Percentiles rank a stretch among this genome's conserved stretches.
Evolutionary conservation across 163 green algal species (phyloP).

Genomic region (Scenedesmus sp.): DNA sequence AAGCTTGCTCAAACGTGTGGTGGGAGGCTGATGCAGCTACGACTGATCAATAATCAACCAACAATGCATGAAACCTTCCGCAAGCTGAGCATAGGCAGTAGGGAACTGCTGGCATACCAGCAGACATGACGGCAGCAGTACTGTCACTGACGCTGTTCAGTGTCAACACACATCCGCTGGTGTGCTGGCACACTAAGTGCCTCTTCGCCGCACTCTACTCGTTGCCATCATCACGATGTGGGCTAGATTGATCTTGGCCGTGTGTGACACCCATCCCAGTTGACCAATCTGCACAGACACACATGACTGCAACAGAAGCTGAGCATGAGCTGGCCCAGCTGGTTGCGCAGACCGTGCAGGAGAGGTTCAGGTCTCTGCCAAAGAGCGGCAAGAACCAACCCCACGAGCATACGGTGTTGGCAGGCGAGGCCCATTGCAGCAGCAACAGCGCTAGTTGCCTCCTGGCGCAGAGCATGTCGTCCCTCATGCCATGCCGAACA

Average conservation of each 20-base stretch:
- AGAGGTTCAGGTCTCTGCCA: constrained; percentile 64
- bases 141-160: too few relatives aligned
- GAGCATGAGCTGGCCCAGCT: background rate
- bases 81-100: background rate
- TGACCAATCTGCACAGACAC: background rate
- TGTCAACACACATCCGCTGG: too few relatives aligned
- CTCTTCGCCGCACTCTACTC: background rate
- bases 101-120: background rate
- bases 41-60: background rate
- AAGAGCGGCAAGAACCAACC: constrained; percentile 87
- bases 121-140: background rate
- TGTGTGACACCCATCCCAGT: background rate
- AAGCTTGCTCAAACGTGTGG: background rate
- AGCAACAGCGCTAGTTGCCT: background rate
- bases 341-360: constrained; percentile 55
- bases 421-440: constrained; percentile 52
- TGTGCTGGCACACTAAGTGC: background rate
- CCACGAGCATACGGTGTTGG: constrained; percentile 89
- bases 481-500: background rate
- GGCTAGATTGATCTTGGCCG: background rate
- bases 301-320: background rate
- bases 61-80: background rate
- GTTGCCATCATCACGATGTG: background rate
- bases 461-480: background rate
- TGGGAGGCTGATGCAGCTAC: too few relatives aligned